phyloP scores from a whole-genome alignment of 768 basidiomycete genomes.

The Trametes cingulata region DNA sequence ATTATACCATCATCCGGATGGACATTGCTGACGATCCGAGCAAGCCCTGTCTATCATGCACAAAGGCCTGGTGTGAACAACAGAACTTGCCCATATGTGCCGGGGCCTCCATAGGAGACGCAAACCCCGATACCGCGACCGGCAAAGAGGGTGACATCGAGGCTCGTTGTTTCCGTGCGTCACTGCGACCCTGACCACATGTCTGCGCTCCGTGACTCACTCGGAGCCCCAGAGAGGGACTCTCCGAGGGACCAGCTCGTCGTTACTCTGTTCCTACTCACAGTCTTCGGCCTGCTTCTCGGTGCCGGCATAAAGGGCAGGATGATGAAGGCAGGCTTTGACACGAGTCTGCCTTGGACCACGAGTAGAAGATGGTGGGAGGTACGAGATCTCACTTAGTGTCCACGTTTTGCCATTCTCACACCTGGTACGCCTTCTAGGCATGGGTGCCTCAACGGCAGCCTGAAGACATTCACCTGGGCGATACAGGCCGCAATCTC shows the following conservation, averaged over 20 bases:
- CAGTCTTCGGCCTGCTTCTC: conserved; percentile 82
- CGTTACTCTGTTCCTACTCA: conserved; percentile 87
- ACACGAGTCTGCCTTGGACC: conserved; percentile 62
- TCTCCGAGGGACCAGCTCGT: conserved; percentile 94
- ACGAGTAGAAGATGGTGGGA: conserved; percentile 80
- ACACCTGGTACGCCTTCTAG: conserved; percentile 30
- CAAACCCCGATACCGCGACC: conserved; percentile 89
- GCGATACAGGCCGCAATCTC: conserved; percentile 27
- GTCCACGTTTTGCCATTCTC: conserved; percentile 19
- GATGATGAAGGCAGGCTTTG: conserved; percentile 77
- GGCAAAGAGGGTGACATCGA: conserved; percentile 96
- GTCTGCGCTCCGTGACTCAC: conserved; percentile 10
- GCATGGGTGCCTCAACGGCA: conserved; percentile 50
- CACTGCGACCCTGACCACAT: conserved; percentile 14
- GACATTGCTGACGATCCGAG: conserved; percentile 79
- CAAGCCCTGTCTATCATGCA: conserved; percentile 91
- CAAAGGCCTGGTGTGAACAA: conserved; percentile 93
- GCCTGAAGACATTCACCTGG: conserved; percentile 54
- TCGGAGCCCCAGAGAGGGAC: conserved; percentile 68
- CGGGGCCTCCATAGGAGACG: conserved; percentile 80
- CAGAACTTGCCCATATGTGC: conserved; percentile 85
- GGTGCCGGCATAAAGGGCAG: conserved; percentile 83
- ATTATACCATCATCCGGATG: conserved; percentile 83
- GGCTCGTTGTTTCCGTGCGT: conserved; percentile 93
- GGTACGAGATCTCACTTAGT: conserved; percentile 42